Base-by-base conservation (phyloP, 768 basidiomycete species). In the Leccinum disarticulatum region DNA sequence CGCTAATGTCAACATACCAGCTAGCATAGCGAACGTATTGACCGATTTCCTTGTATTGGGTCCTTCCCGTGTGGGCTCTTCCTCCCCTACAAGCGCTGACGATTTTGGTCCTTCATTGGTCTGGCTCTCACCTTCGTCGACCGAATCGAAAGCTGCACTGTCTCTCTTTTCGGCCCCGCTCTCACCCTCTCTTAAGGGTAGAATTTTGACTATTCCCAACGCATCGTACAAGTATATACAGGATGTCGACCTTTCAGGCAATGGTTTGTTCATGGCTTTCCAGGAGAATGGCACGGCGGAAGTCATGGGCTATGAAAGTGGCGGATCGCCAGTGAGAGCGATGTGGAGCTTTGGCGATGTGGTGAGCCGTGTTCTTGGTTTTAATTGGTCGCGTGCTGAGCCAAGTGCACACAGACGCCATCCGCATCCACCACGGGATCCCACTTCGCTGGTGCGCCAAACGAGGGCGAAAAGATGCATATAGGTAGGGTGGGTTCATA, bases 211-310 rank as follows among this genome's bases (percentile, higher is more conserved):
- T 0, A 61, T 83, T 56, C 80, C 82, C 52, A 74, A 77, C 3
- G 59, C 74, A 2, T 70, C 70, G 17, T 91, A 86, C 70, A 76
- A 74, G 11, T 73, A 74, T 30, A 74, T 95, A 22, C 57, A 83
- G 14, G 88, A 93, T 64, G 74, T 91, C 6, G 86, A 86, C 11
- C 74, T 91, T 36, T 69, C 74, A n/a, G 64, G 69, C 0, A 68
- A 78, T 30, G 92, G 90, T 0, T 73, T 83, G 22, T 79, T 92
- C 36, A 76, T 95, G 22, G 89, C 82, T 3, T 66, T 85, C 51
- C 76, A 77, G 52, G 69, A 76, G 1, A 83, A 86, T 62, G 88
- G 87, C 0, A 76, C 79, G 6, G 83, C 82, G 6, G 77, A 81
- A 38, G 77, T 93, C 0, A 64, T 93, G 47, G 76, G 77, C 61